Evolutionary conservation across 2,329 filamentous ascomycete genomes (phyloP).

Genomic region (Nemania sp.): DNA sequence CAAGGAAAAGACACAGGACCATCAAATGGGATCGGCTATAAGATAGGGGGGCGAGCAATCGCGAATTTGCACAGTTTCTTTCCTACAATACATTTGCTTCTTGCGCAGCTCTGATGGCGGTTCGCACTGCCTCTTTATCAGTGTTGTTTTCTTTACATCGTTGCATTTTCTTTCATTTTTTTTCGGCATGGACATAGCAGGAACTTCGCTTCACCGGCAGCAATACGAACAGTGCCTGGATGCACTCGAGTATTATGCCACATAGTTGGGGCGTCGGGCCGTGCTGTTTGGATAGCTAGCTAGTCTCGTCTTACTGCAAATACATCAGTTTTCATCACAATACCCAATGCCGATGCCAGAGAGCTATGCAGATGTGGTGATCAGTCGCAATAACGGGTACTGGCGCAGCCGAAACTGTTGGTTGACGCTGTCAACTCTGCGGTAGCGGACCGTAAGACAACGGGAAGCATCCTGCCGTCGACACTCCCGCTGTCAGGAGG

Average conservation of each 20-base stretch:
- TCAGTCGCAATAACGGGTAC: slow-evolving; percentile 30
- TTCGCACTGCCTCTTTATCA: slow-evolving; percentile 18
- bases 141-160: slow-evolving; percentile 9
- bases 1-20: slow-evolving; percentile 16
- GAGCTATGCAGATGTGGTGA: slow-evolving; percentile 20
- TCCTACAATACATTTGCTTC: slow-evolving; percentile 19
- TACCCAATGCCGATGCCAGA: slow-evolving; percentile 1
- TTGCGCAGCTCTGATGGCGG: slow-evolving; percentile 18
- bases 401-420: slow-evolving; percentile 16
- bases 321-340: slow-evolving; percentile 14
- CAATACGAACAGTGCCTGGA: slow-evolving; percentile 15
- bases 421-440: slow-evolving; percentile 26
- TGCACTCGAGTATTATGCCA: no score
- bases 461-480: slow-evolving; percentile 31
- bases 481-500: slow-evolving; percentile 33
- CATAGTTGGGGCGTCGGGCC: no score
- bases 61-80: slow-evolving; percentile 28
- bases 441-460: slow-evolving; percentile 32
- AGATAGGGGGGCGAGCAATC: slow-evolving; percentile 37
- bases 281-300: no score
- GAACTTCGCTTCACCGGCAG: slow-evolving; percentile 22
- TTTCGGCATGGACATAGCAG: slow-evolving; percentile 11
- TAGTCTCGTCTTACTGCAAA: no score
- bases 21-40: slow-evolving; percentile 25
- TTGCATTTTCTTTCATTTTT: slow-evolving; percentile 9